A percentile compares a stretch with the other conserved stretches of the same genome.
phyloP scores from a whole-genome alignment of 768 basidiomycete genomes.

The Lentinula sp. region DNA sequence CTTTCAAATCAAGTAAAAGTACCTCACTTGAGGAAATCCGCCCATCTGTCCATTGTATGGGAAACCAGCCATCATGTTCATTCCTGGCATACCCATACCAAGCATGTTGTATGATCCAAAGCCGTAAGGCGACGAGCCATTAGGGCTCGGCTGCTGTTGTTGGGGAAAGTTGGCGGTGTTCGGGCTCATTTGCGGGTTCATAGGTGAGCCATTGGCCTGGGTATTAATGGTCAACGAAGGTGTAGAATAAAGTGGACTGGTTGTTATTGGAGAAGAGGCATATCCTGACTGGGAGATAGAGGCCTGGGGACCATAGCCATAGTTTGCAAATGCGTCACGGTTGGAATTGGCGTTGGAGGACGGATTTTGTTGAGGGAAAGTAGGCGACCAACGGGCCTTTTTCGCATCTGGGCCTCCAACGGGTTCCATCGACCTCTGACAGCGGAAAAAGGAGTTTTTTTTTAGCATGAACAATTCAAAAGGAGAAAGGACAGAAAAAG shows the following conservation, averaged over 20 bases:
- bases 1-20: neutral
- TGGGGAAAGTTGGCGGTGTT: conserved; percentile 53
- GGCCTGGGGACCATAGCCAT: conserved; percentile 78
- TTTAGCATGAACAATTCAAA: neutral
- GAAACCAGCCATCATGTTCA: conserved; percentile 68
- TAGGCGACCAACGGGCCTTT: conserved; percentile 88
- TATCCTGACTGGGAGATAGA: conserved; percentile 52
- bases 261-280: conserved; percentile 39
- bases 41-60: conserved; percentile 68
- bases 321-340: conserved; percentile 78
- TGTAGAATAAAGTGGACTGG: conserved; percentile 67
- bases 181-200: conserved; percentile 61
- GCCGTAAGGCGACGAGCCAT: conserved; percentile 42
- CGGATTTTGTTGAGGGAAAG: conserved; percentile 32
- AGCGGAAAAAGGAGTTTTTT: conserved; percentile 2
- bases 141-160: conserved; percentile 42
- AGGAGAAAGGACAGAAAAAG: neutral
- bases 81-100: conserved; percentile 72
- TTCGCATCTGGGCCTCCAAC: conserved; percentile 79
- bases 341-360: conserved; percentile 29
- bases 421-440: conserved; percentile 81
- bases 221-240: conserved; percentile 68
- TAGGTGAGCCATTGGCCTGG: conserved; percentile 41
- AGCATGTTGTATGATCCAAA: conserved; percentile 74
- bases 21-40: conserved; percentile 56